A percentile compares a stretch with the other conserved stretches of the same genome.
Conservation (phyloP, 495 filamentous ascomycete genomes). For the Aspergillus asperescens region DNA sequence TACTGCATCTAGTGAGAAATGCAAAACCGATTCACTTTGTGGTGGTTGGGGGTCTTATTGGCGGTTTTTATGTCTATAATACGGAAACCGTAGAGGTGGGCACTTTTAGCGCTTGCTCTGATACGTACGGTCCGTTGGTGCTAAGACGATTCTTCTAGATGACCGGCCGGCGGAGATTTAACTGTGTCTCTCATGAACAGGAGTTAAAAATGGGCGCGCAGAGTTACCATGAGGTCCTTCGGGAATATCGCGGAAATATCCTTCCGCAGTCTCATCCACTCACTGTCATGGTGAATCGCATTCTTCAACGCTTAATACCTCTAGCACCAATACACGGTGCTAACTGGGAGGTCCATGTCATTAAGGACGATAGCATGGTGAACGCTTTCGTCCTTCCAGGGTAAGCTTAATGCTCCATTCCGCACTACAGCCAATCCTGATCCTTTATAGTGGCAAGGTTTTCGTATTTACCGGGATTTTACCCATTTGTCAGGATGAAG, state of each 20-base stretch:
- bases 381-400: conserved; percentile 94
- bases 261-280: conserved; percentile 49
- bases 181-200: conserved; percentile 54
- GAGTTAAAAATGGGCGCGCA: conserved; percentile 52
- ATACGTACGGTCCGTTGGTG: too few relatives aligned
- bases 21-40: conserved; percentile 34
- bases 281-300: conserved; percentile 54
- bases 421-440: background rate
- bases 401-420: conserved; percentile 16
- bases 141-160: conserved; percentile 31
- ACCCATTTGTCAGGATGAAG: conserved; percentile 62
- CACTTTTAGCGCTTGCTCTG: background rate
- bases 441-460: conserved; percentile 63
- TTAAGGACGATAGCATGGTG: conserved; percentile 54
- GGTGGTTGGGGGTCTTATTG: conserved; percentile 25
- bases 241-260: conserved; percentile 42
- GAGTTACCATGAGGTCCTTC: conserved; percentile 48
- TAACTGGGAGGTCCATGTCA: conserved; percentile 81
- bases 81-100: conserved; percentile 67
- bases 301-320: conserved; percentile 69
- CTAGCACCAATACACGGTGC: conserved; percentile 55
- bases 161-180: conserved; percentile 76
- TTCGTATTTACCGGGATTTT: conserved; percentile 88
- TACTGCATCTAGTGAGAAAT: conserved; percentile 15
- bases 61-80: conserved; percentile 63